Conservation (phyloP, 106 monocot genomes). For the Dioscorea zingiberensis region DNA sequence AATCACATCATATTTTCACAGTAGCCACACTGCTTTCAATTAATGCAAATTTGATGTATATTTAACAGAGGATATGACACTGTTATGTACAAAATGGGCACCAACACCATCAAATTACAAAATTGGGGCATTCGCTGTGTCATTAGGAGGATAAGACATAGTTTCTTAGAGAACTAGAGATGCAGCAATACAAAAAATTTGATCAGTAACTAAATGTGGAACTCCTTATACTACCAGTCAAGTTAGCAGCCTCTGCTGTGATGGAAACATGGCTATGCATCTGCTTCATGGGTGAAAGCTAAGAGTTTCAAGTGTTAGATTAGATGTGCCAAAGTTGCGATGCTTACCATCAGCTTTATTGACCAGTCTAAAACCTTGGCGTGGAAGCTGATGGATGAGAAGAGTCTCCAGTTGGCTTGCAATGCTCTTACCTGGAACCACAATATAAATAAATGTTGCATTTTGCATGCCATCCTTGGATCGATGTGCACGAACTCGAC, state of each 20-base stretch:
- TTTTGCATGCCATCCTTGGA: constrained; percentile 68
- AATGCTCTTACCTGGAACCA: constrained; percentile 89
- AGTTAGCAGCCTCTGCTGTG: neutral
- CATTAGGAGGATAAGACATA: neutral
- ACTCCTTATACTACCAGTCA: neutral
- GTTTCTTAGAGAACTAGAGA: neutral
- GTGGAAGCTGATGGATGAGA: constrained; percentile 92
- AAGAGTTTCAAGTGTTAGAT: constrained; percentile 25
- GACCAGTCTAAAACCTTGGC: constrained; percentile 49
- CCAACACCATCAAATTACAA: neutral
- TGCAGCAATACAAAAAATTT: no score
- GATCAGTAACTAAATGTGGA: neutral
- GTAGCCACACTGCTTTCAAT: no score
- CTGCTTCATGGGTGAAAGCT: constrained; percentile 22
- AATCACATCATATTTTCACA: neutral
- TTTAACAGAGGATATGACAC: neutral
- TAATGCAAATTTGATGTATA: neutral
- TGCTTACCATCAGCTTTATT: constrained; percentile 89
- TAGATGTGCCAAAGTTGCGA: constrained; percentile 81
- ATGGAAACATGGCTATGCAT: neutral
- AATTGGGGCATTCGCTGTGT: neutral
- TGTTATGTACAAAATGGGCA: constrained; percentile 4
- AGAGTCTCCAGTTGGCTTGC: constrained; percentile 89
- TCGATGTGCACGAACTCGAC: constrained; percentile 70
- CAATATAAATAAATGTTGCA: constrained; percentile 46